phyloP scores from a whole-genome alignment of 2,329 filamentous ascomycete genomes.

The Ophiostoma montium region DNA sequence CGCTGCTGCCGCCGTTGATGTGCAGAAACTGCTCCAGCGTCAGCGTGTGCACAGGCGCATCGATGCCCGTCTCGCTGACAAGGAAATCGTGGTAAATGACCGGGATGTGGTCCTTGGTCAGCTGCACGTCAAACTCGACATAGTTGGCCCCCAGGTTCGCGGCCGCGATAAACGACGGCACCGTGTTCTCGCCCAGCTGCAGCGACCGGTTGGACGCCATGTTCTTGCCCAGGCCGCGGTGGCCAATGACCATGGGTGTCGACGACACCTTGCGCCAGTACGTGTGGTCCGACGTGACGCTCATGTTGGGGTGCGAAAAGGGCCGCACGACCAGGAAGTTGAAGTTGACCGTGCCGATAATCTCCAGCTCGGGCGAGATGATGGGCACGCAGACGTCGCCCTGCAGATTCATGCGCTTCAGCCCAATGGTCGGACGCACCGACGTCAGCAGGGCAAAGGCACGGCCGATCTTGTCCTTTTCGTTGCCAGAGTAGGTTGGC shows the following conservation, averaged over 20 bases:
- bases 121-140: conserved; percentile 74
- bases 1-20: conserved; percentile 43
- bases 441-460: conserved; percentile 79
- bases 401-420: conserved; percentile 80
- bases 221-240: conserved; percentile 80
- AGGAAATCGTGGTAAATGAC: conserved; percentile 98
- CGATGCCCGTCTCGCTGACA: conserved; percentile 93
- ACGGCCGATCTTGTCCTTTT: conserved; percentile 79
- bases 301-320: conserved; percentile 88
- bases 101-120: conserved; percentile 97
- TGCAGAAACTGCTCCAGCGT: conserved; percentile 93
- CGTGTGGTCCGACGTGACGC: conserved; percentile 75
- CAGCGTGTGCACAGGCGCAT: conserved; percentile 88
- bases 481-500: conserved; percentile 81
- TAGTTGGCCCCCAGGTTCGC: conserved; percentile 77
- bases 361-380: conserved; percentile 67
- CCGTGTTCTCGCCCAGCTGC: conserved; percentile 90
- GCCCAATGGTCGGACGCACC: conserved; percentile 68
- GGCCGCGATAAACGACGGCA: conserved; percentile 90
- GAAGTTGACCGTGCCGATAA: conserved; percentile 92
- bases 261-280: conserved; percentile 92
- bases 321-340: conserved; percentile 93
- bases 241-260: conserved; percentile 60
- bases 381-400: conserved; percentile 89
- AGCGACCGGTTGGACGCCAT: conserved; percentile 68